These are phyloP conservation scores for Castanopsis chinensis DNA, from an alignment of 306 rosid genomes.

Conservation along the genomic window DNA sequence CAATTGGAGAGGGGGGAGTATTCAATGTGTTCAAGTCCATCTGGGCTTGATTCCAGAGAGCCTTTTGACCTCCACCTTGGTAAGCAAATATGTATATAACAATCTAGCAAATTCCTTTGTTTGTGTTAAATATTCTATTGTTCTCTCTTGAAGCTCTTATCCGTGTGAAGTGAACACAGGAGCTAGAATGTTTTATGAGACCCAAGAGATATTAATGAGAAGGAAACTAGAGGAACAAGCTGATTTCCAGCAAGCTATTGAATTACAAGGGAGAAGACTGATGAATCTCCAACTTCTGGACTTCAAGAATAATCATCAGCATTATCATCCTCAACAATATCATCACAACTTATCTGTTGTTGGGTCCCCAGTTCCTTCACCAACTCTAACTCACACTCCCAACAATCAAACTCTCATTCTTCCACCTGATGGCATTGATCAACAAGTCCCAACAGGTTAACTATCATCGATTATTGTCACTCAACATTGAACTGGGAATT, in stretches of 20 bases:
- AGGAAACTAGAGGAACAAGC: conserved; percentile 80
- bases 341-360: conserved; percentile 70
- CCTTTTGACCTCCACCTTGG: conserved; percentile 47
- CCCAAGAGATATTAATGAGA: conserved; percentile 66
- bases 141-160: not conserved
- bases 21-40: conserved; percentile 47
- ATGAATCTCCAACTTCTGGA: conserved; percentile 85
- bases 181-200: conserved; percentile 57
- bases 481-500: not conserved
- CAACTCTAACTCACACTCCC: conserved; percentile 48
- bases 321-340: conserved; percentile 38
- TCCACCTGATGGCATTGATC: conserved; percentile 52
- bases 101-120: not conserved
- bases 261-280: conserved; percentile 78
- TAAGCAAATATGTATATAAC: conserved; percentile 20
- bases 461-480: not conserved
- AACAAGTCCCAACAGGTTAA: conserved; percentile 61
- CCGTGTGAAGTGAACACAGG: conserved; percentile 33
- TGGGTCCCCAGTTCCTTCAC: conserved; percentile 49
- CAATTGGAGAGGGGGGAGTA: conserved; percentile 50
- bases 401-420: conserved; percentile 33
- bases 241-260: conserved; percentile 82
- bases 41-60: conserved; percentile 36
- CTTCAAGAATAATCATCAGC: conserved; percentile 53
- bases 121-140: not conserved